These are phyloP conservation scores for Hordeum marinum DNA, from an alignment of 176 grass and related monocot genomes.

Conservation along the genomic window DNA sequence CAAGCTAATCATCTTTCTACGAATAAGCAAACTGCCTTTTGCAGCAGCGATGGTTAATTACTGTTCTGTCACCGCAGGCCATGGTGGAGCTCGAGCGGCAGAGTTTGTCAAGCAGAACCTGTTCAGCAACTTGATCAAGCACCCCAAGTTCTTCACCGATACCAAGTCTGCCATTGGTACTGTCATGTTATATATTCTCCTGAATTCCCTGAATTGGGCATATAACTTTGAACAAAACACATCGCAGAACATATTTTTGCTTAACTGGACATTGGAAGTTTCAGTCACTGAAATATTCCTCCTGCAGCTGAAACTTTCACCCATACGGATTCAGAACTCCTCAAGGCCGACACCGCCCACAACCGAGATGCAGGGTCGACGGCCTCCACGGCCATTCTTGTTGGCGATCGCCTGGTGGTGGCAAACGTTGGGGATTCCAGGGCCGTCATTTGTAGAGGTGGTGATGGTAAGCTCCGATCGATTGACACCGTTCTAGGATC, in stretches of 20 bases:
- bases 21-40: background rate
- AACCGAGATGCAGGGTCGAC: conserved; percentile 81
- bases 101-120: conserved; percentile 86
- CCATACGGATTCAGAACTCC: conserved; percentile 71
- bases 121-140: conserved; percentile 77
- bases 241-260: background rate
- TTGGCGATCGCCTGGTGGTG: conserved; percentile 73
- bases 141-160: conserved; percentile 78
- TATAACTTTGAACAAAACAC: background rate
- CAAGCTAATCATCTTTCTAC: background rate
- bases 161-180: conserved; percentile 86
- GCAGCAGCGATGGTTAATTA: background rate
- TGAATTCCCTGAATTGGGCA: background rate
- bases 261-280: background rate
- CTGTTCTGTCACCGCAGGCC: conserved; percentile 34
- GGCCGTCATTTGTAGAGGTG: conserved; percentile 80
- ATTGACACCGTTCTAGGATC: too few species aligned
- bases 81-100: conserved; percentile 79
- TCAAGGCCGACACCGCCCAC: conserved; percentile 62
- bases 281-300: background rate
- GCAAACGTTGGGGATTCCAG: conserved; percentile 90
- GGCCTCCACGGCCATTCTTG: conserved; percentile 77
- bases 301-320: conserved; percentile 80
- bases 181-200: background rate
- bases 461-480: conserved; percentile 48